Conservation (phyloP, 2,329 filamentous ascomycete genomes). For the Karstenula rhodostoma region DNA sequence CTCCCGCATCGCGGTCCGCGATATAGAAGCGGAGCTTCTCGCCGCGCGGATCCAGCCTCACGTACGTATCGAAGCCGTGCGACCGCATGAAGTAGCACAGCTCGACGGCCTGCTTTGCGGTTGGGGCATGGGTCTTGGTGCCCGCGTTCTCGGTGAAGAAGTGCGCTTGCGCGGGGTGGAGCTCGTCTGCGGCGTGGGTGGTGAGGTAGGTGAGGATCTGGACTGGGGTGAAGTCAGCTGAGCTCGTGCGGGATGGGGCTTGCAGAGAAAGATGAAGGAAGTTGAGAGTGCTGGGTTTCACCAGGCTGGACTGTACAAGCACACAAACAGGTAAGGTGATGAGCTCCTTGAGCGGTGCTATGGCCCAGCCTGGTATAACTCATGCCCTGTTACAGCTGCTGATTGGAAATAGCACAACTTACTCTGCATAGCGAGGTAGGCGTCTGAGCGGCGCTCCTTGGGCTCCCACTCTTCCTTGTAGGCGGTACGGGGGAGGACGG, state of each 20-base stretch:
- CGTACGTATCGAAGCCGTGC: slow-evolving; percentile 32
- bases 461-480: slow-evolving; percentile 31
- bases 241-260: background rate
- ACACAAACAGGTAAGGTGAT: background rate
- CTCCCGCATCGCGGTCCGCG: slow-evolving; percentile 15
- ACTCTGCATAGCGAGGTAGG: slow-evolving; percentile 30
- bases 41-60: slow-evolving; percentile 13
- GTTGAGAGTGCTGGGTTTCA: background rate
- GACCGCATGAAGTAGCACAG: slow-evolving; percentile 46
- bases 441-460: slow-evolving; percentile 18
- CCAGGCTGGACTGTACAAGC: background rate
- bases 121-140: slow-evolving; percentile 12
- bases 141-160: slow-evolving; percentile 26
- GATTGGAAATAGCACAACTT: background rate
- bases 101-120: slow-evolving; percentile 29
- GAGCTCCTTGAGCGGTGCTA: no score
- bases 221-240: background rate
- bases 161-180: slow-evolving; percentile 22
- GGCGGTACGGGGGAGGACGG: slow-evolving; percentile 18
- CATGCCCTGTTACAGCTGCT: background rate
- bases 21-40: slow-evolving; percentile 25
- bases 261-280: background rate
- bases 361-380: background rate
- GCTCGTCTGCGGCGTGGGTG: slow-evolving; percentile 21
- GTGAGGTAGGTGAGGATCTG: slow-evolving; percentile 22